These are phyloP conservation scores for Zymoseptoria brevis DNA, from an alignment of 2,329 filamentous ascomycete genomes.

Conservation along the genomic window DNA sequence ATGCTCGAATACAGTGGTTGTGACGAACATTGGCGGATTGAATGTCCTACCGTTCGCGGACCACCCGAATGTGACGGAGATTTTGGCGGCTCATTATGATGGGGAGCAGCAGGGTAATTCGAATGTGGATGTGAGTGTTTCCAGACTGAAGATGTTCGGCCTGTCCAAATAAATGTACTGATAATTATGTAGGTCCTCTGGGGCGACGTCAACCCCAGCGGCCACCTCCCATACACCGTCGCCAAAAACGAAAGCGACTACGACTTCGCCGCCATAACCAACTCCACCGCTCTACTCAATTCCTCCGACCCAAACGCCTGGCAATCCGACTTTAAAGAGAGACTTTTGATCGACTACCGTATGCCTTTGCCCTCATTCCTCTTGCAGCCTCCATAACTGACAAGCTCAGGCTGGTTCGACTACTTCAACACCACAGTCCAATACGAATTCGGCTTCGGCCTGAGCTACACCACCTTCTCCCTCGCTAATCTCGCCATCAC, in stretches of 20 bases:
- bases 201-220: slow-evolving; percentile 66
- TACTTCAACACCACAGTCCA: slow-evolving; percentile 34
- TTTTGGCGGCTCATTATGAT: slow-evolving; percentile 73
- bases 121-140: slow-evolving; percentile 49
- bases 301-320: slow-evolving; percentile 34
- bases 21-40: slow-evolving; percentile 53
- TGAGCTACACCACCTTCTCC: slow-evolving; percentile 38
- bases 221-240: slow-evolving; percentile 79
- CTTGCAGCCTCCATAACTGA: background rate
- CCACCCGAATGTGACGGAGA: slow-evolving; percentile 56
- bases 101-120: slow-evolving; percentile 81
- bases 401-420: slow-evolving; percentile 28
- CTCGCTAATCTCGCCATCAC: slow-evolving; percentile 18
- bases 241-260: slow-evolving; percentile 51
- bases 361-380: background rate
- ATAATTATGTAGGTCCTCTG: slow-evolving; percentile 20
- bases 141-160: background rate
- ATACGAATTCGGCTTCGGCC: slow-evolving; percentile 39
- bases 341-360: slow-evolving; percentile 48
- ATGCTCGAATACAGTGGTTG: slow-evolving; percentile 55
- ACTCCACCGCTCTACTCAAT: slow-evolving; percentile 27
- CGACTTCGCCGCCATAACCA: slow-evolving; percentile 29
- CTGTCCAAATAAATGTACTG: slow-evolving; percentile 1
- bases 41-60: slow-evolving; percentile 36
- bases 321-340: slow-evolving; percentile 46